Evolutionary conservation across 805 yeast species (phyloP), one percentile per base, ranked within the genome.

Genomic region (Kuraishia ogatae): DNA sequence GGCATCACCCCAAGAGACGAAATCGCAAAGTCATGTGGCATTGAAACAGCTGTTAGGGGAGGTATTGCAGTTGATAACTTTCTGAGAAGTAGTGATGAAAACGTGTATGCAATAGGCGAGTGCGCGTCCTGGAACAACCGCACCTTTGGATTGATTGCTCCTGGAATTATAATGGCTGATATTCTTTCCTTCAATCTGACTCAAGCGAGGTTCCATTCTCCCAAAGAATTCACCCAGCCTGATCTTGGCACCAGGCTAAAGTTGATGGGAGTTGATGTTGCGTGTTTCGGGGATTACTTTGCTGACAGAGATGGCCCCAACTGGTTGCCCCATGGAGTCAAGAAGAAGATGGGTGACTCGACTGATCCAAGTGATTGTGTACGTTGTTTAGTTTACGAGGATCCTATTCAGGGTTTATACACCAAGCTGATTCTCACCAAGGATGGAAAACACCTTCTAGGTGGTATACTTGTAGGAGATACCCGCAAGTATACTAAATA

Each of bases 161-260:
- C 74, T 8, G 74, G 73, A 24, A 66, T 68, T n/a, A 66, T 66
- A 17, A 71, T 71, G 73, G 73, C 74, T 21, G 72, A 71, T 54
- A 61, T 68, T 8, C 59, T 71, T 10, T 61, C 70, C 1, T 70
- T 69, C 59, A 71, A 71, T 52, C 54, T 69, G 50, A 69, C 72
- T 4, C 74, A 71, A 56, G 72, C 70, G 2, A 63, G 66, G 49
- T 60, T 62, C 19, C 74, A 69, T 55, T 54, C 66, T 5, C 58
- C 57, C 8, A 65, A 62, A 22, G 56, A 59, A 55, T 71, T 71
- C 55, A 50, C 63, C 1, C 70, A 69, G 53, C 73, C 74, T 3
- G 71, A 67, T 54, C 55, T 68, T 19, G 71, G 72, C 26, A 70
- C 74, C 4, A 62, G 73, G 22, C 61, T 70, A 49, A 70, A 70